A percentile compares a stretch with the other conserved stretches of the same genome.
Conservation (phyloP, 805 yeast genomes). For the Yarrowia sp. region DNA sequence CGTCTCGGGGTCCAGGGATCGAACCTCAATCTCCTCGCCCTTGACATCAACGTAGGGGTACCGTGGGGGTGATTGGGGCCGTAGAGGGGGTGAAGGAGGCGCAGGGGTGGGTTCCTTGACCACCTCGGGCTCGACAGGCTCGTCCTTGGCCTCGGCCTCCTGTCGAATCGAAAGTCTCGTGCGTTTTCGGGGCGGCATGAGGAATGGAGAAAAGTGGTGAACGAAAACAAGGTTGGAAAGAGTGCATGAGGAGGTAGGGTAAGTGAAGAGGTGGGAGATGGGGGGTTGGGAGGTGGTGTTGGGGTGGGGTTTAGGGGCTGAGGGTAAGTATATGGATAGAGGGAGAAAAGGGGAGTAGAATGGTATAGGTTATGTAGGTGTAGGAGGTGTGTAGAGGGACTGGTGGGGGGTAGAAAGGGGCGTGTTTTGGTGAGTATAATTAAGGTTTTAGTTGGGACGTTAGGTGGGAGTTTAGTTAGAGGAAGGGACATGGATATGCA, state of each 20-base stretch:
- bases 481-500: no score
- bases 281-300: not conserved
- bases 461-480: not conserved
- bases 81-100: conserved; percentile 7
- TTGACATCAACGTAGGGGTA: conserved; percentile 19
- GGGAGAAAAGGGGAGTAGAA: not conserved
- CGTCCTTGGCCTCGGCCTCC: conserved; percentile 20
- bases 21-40: conserved; percentile 22
- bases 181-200: conserved; percentile 14
- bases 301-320: no score
- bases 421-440: no score
- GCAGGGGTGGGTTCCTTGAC: conserved; percentile 21
- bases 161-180: conserved; percentile 10
- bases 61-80: conserved; percentile 4
- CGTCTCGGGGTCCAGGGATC: conserved; percentile 2
- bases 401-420: not conserved
- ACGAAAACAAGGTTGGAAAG: not conserved
- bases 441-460: not conserved
- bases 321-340: no score
- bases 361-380: not conserved
- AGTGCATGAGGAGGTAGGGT: not conserved
- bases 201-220: not conserved
- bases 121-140: not conserved
- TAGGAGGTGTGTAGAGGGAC: not conserved
- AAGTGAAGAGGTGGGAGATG: not conserved